Conservation (phyloP, 305 asterid species). For the Fraxinus baroniana region DNA sequence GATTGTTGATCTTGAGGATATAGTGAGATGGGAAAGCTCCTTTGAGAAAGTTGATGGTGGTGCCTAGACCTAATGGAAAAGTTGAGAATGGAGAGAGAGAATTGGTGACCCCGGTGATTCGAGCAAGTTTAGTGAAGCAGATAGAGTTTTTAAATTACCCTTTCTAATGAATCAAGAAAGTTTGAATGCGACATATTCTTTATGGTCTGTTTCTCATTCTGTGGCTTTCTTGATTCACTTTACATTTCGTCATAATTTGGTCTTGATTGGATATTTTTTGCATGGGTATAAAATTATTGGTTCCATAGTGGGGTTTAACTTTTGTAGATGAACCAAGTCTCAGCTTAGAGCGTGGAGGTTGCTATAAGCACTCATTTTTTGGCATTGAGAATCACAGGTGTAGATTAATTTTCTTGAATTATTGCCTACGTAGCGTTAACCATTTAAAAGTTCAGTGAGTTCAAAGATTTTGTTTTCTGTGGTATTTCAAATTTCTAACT, state of each 20-base stretch:
- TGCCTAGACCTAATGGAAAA: constrained; percentile 52
- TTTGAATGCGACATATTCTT: neutral
- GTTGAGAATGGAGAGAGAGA: constrained; percentile 57
- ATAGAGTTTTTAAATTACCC: constrained; percentile 28
- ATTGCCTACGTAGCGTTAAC: neutral
- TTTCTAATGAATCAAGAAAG: neutral
- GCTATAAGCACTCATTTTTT: constrained; percentile 92
- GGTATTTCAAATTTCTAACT: neutral
- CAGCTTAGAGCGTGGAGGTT: constrained; percentile 98
- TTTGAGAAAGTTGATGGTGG: constrained; percentile 48
- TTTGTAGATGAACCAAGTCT: constrained; percentile 94
- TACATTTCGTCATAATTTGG: neutral
- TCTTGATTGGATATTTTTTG: constrained; percentile 23
- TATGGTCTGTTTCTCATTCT: neutral
- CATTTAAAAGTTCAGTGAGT: neutral
- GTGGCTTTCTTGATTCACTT: neutral
- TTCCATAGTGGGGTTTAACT: constrained; percentile 89
- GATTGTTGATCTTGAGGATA: constrained; percentile 91
- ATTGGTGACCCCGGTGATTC: constrained; percentile 82
- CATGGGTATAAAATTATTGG: constrained; percentile 95
- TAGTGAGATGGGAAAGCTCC: constrained; percentile 78
- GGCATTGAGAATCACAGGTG: constrained; percentile 97
- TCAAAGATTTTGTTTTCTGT: constrained; percentile 13
- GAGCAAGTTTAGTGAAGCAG: constrained; percentile 89
- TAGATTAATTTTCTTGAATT: constrained; percentile 13